Conservation (phyloP, 129 eudicot genomes). For the Pittosporum tobira region DNA sequence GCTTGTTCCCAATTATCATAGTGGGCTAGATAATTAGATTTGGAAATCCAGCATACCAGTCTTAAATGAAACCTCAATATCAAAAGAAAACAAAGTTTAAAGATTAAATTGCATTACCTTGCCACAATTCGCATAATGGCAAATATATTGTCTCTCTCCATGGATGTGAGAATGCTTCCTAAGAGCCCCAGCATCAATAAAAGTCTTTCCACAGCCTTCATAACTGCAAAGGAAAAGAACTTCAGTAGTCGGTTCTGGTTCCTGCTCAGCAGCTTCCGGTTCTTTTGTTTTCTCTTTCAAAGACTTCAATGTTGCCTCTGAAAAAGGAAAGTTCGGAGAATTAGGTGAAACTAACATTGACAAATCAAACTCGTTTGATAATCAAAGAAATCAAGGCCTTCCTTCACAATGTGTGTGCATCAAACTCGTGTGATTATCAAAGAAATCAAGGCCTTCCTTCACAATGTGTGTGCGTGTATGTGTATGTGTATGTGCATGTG, state of each 20-base stretch:
- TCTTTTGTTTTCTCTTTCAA: slow-evolving; percentile 57
- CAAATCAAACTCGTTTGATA: background rate
- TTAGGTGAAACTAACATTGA: slow-evolving; percentile 5
- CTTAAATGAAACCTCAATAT: background rate
- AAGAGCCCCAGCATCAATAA: slow-evolving; percentile 85
- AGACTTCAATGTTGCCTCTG: slow-evolving; percentile 70
- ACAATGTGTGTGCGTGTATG: too few relatives aligned
- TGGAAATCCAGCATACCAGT: background rate
- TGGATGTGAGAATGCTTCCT: slow-evolving; percentile 96
- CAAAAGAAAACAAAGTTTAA: background rate
- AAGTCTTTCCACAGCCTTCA: slow-evolving; percentile 97
- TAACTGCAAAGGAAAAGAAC: slow-evolving; percentile 96
- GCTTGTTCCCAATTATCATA: background rate
- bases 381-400: background rate
- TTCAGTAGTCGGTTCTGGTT: slow-evolving; percentile 94
- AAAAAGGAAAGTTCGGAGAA: slow-evolving; percentile 9
- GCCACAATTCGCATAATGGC: slow-evolving; percentile 89
- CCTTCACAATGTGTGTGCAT: too few relatives aligned
- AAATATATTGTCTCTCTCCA: slow-evolving; percentile 86
- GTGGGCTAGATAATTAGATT: background rate
- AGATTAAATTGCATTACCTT: slow-evolving; percentile 42
- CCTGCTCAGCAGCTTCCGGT: slow-evolving; percentile 58
- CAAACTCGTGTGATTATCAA: background rate
- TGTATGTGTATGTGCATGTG: too few relatives aligned
- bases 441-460: background rate